These are phyloP conservation scores for Lachancea thermotolerans DNA, from an alignment of 805 yeast species.

Conservation along the genomic window DNA sequence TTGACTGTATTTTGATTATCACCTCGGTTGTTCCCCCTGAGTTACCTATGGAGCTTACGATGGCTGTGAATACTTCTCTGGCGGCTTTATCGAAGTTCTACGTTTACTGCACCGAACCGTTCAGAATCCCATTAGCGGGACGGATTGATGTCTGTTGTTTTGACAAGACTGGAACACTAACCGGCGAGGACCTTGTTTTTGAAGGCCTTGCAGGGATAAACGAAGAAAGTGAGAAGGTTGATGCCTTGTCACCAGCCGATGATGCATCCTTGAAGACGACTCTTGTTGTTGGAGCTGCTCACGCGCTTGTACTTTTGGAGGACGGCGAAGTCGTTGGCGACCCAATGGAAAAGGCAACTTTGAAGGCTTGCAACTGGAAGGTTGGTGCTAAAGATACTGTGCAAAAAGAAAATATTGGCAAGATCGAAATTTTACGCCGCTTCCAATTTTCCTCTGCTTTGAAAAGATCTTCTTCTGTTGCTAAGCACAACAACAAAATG, in stretches of 20 bases:
- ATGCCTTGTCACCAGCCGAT: slow-evolving; percentile 43
- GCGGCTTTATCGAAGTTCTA: slow-evolving; percentile 81
- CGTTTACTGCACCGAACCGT: slow-evolving; percentile 96
- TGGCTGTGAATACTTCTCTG: slow-evolving; percentile 93
- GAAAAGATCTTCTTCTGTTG: slow-evolving; percentile 88
- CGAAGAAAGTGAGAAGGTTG: slow-evolving; percentile 39
- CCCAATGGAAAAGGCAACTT: slow-evolving; percentile 97
- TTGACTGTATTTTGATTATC: slow-evolving; percentile 91
- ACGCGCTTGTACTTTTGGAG: slow-evolving; percentile 87
- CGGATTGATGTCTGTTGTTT: slow-evolving; percentile 97
- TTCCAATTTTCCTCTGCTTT: slow-evolving; percentile 95
- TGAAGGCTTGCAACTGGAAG: slow-evolving; percentile 80
- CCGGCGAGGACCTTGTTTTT: slow-evolving; percentile 92
- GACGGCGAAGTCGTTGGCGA: slow-evolving; percentile 98
- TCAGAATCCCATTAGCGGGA: slow-evolving; percentile 96
- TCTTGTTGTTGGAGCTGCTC: slow-evolving; percentile 85
- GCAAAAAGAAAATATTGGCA: slow-evolving; percentile 38
- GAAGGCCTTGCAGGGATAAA: slow-evolving; percentile 90
- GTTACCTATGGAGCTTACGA: slow-evolving; percentile 96
- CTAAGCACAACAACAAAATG: slow-evolving; percentile 48
- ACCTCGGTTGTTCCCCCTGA: slow-evolving; percentile 99
- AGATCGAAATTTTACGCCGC: slow-evolving; percentile 75
- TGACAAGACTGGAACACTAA: slow-evolving; percentile 96
- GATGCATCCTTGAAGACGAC: slow-evolving; percentile 67
- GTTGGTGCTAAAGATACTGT: slow-evolving; percentile 73